Percentiles rank a stretch among this genome's conserved stretches.
These are phyloP conservation scores for Suillus occidentalis DNA, from an alignment of 768 basidiomycete species.

Conservation along the genomic window DNA sequence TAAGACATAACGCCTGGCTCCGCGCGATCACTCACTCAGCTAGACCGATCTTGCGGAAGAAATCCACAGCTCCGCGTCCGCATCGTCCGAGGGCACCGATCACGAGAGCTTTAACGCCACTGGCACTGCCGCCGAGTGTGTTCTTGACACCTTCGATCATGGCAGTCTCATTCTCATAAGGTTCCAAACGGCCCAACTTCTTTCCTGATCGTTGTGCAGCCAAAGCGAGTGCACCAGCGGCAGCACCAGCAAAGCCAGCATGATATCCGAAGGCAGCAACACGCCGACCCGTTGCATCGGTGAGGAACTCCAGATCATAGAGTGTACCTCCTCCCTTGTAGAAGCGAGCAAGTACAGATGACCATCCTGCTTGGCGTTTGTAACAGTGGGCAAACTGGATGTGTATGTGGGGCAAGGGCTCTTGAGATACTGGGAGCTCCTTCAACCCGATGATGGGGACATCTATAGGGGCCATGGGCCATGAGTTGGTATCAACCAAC, in stretches of 20 bases:
- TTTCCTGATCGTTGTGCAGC: conserved; percentile 64
- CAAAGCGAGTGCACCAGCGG: conserved; percentile 81
- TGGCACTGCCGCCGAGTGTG: conserved; percentile 64
- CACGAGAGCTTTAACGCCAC: conserved; percentile 82
- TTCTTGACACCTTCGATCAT: conserved; percentile 78
- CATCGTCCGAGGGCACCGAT: conserved; percentile 96
- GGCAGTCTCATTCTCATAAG: conserved; percentile 80
- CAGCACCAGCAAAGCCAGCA: conserved; percentile 98
- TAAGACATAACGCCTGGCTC: not conserved
- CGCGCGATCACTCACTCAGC: conserved; percentile 65
- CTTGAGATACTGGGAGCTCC: conserved; percentile 83
- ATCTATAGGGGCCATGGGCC: conserved; percentile 75
- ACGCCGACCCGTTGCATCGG: conserved; percentile 78
- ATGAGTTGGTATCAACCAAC: conserved; percentile 84
- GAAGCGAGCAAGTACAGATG: conserved; percentile 82
- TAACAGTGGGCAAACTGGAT: conserved; percentile 99
- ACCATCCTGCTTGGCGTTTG: conserved; percentile 95
- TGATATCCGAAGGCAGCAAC: conserved; percentile 99
- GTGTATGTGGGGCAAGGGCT: conserved; percentile 89
- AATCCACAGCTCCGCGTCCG: conserved; percentile 90
- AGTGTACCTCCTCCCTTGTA: conserved; percentile 77
- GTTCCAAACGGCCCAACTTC: conserved; percentile 66
- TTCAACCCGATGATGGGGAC: conserved; percentile 93
- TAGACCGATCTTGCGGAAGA: conserved; percentile 95
- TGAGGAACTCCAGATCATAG: conserved; percentile 96